Evolutionary conservation across 192 early-diverging fungal genomes (phyloP).

Genomic region (Pilaira anomala): DNA sequence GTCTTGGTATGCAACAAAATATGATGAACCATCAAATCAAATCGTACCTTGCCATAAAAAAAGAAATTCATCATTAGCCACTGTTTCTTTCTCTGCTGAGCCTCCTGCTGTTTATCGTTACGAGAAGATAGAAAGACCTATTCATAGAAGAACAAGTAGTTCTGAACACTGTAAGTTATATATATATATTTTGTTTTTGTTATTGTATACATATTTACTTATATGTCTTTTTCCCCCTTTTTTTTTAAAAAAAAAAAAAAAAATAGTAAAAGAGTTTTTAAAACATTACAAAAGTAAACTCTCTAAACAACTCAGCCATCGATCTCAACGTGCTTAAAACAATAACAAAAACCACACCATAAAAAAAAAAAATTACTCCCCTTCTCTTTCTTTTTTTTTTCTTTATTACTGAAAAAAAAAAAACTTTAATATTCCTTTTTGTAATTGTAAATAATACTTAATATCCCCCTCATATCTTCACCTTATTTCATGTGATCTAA

Average conservation of each 20-base stretch:
- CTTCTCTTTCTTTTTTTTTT: not conserved
- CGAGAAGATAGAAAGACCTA: not conserved
- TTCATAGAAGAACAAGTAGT: not conserved
- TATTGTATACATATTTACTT: not conserved
- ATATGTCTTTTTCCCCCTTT: not conserved
- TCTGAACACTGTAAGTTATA: not conserved
- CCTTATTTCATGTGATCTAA: too few relatives aligned
- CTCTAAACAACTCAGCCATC: not conserved
- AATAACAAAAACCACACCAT: not conserved
- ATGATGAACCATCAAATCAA: not conserved
- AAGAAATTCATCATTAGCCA: not conserved
- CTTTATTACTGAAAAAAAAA: not conserved
- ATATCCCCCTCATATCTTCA: too few relatives aligned
- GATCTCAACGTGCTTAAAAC: not conserved
- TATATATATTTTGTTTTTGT: not conserved
- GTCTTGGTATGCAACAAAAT: slow-evolving; percentile 19
- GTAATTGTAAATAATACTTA: too few relatives aligned
- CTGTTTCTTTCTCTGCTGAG: slow-evolving; percentile 24
- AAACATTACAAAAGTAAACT: slow-evolving; percentile 13
- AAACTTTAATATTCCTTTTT: too few relatives aligned
- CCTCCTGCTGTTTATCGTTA: slow-evolving; percentile 22
- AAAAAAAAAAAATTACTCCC: not conserved
- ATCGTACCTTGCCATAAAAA: slow-evolving; percentile 1
- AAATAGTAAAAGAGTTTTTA: slow-evolving; percentile 11
- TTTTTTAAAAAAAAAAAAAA: too few relatives aligned